Evolutionary conservation across 2,329 filamentous ascomycete genomes (phyloP), one percentile per base, ranked within the genome.

Genomic region (Calonectria honghensis): DNA sequence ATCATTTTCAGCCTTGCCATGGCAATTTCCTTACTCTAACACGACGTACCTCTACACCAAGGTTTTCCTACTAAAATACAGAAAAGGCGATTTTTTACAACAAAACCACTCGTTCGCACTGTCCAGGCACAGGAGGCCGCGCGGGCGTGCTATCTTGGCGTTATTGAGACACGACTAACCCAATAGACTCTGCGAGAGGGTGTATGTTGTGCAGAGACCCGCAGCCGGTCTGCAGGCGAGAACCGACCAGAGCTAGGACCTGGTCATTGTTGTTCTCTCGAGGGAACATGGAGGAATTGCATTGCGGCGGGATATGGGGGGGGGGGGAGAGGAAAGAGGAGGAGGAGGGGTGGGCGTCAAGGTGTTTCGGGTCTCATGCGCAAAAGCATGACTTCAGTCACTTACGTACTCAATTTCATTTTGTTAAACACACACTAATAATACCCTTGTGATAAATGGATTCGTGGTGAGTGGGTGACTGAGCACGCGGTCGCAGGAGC

Each of bases 341-440:
- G 4, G 18, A 45, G 39, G 39, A 18, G 6, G 39, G 6, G 39
- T 18, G 41, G 5, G n/a, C 24, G 57, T 41, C 37, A 41, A 41
- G 7, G 16, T 10, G 24, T 29, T 37, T 24, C 6, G 24, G 18
- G 5, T 63, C 18, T 63, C 57, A 41, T 63, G 35, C 31, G 57
- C 31, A 63, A 63, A 63, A 41, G 41, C 14, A 41, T 20, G 24
- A 9, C 4, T 37, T 10, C 27, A 41, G 57, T 41, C 35, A 41
- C 9, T 63, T 41, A 63, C 37, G 35, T 31, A 63, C 24, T 63
- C 14, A 20, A 41, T 63, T 41, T 41, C n/a, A n/a, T 20, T 48
- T 29, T 63, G 24, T 63, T 31, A 29, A 35, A 63, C 14, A 63
- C 24, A n/a, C 14, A 24, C 24, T 18, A 24, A 29, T 31, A 6